A percentile compares a stretch with the other conserved stretches of the same genome.
Conservation (phyloP, 2,329 filamentous ascomycete species). For the Fusarium graminum region DNA sequence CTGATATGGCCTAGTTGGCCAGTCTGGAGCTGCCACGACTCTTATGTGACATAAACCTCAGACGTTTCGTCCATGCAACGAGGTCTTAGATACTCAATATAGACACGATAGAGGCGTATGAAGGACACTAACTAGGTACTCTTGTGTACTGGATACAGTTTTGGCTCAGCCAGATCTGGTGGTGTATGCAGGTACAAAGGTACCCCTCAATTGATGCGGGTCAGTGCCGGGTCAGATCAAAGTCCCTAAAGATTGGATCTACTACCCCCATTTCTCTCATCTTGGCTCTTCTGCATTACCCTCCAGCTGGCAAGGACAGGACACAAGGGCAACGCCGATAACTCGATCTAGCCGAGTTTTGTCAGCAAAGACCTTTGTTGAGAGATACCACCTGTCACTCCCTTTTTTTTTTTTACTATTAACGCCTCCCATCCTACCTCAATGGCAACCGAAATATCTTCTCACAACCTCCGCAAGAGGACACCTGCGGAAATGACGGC, state of each 20-base stretch:
- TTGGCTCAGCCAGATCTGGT: conserved; percentile 1
- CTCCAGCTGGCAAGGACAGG: conserved; percentile 18
- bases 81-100: not conserved
- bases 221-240: conserved; percentile 9
- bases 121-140: conserved; percentile 18
- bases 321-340: conserved; percentile 39
- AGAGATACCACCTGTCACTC: conserved; percentile 27
- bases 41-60: conserved; percentile 6
- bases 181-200: conserved; percentile 11
- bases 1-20: conserved; percentile 4
- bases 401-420: conserved; percentile 26
- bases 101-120: conserved; percentile 6
- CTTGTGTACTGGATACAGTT: conserved; percentile 23
- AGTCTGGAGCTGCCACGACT: conserved; percentile 19
- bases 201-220: conserved; percentile 25
- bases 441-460: conserved; percentile 34
- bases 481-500: conserved; percentile 44
- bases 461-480: conserved; percentile 41
- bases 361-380: conserved; percentile 33
- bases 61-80: not conserved
- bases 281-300: conserved; percentile 36
- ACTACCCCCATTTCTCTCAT: conserved; percentile 9
- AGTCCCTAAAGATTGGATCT: not conserved
- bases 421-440: conserved; percentile 20
- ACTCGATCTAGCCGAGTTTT: conserved; percentile 31